Evolutionary conservation across 768 basidiomycete species (phyloP).

Genomic region (Hygrocybe coccinea): DNA sequence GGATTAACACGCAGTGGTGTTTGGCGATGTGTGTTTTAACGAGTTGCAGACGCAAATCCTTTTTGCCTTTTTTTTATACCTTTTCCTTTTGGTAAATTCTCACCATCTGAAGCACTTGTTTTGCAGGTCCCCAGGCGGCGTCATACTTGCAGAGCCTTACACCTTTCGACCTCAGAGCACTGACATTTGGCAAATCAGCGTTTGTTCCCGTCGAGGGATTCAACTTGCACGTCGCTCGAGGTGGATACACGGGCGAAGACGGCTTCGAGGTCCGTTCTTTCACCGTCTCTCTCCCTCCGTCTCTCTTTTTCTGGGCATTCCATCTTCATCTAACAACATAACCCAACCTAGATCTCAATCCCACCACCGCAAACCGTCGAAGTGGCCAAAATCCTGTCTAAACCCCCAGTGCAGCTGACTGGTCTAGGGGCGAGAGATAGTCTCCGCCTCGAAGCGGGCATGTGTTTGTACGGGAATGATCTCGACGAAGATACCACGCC

Average conservation of each 20-base stretch:
- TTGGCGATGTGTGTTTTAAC: too few species aligned
- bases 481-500: constrained; percentile 82
- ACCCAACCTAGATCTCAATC: constrained; percentile 67
- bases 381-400: constrained; percentile 61
- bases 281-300: background rate
- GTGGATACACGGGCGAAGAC: constrained; percentile 98
- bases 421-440: constrained; percentile 93
- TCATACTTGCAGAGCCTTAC: constrained; percentile 74
- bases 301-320: background rate
- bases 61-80: too few species aligned
- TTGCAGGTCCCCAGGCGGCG: constrained; percentile 76
- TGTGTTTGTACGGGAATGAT: constrained; percentile 96
- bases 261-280: constrained; percentile 74
- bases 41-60: background rate
- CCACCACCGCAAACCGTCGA: constrained; percentile 72
- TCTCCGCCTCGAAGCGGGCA: constrained; percentile 90
- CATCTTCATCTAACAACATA: background rate
- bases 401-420: constrained; percentile 69
- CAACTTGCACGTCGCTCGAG: constrained; percentile 83
- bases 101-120: background rate
- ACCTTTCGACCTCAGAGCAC: constrained; percentile 60
- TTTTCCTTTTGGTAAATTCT: too few species aligned
- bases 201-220: constrained; percentile 74
- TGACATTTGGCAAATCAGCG: constrained; percentile 83
- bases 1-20: too few species aligned